Evolutionary conservation across 1,139 yeast genomes (phyloP).

Genomic region (Candida sanyaensis): DNA sequence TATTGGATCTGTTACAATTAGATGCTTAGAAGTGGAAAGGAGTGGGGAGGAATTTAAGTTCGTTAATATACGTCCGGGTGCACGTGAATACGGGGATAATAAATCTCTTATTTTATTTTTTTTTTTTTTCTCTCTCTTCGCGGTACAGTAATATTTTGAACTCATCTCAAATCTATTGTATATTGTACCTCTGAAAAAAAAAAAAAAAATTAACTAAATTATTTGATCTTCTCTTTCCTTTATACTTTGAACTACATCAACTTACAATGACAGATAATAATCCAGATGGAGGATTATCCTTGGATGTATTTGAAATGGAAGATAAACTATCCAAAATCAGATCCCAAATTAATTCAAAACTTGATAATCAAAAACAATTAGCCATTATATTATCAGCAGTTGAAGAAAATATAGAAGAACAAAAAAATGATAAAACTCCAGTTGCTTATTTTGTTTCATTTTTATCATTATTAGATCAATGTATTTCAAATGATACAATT

Average conservation of each 20-base stretch:
- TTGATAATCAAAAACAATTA: constrained; percentile 78
- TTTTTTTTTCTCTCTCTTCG: too few relatives aligned
- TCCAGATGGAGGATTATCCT: constrained; percentile 45
- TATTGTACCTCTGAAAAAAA: not conserved
- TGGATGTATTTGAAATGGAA: constrained; percentile 56
- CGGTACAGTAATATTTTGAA: too few relatives aligned
- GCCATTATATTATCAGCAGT: constrained; percentile 81
- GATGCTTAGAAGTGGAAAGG: constrained; percentile 35
- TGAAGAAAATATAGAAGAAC: constrained; percentile 82
- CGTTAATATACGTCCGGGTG: not conserved
- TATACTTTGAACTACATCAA: not conserved
- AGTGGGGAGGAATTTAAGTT: not conserved
- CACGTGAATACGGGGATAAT: not conserved
- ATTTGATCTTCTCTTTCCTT: not conserved
- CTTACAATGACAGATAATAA: constrained; percentile 30
- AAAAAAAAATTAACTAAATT: not conserved
- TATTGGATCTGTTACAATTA: constrained; percentile 43
- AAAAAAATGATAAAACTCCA: constrained; percentile 58
- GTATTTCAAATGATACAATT: constrained; percentile 56
- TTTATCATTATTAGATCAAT: constrained; percentile 76
- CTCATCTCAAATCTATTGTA: constrained; percentile 8
- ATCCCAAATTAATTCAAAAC: constrained; percentile 67
- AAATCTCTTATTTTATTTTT: too few relatives aligned
- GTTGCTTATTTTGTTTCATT: constrained; percentile 86
- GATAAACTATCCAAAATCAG: constrained; percentile 70